phyloP scores from a whole-genome alignment of 371 early-diverging fungal species.

The Nosema granulosis region DNA sequence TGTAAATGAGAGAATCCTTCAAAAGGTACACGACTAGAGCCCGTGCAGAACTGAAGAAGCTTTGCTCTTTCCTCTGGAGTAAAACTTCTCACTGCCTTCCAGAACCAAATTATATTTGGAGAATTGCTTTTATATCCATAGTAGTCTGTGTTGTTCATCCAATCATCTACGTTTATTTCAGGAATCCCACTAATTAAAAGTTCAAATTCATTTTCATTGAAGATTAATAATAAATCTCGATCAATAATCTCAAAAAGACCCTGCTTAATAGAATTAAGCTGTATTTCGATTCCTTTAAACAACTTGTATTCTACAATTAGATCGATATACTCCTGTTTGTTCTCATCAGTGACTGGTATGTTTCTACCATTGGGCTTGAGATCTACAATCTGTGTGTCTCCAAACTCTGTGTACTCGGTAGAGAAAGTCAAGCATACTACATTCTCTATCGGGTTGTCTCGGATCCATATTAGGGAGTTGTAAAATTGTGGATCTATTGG shows the following conservation, averaged over 20 bases:
- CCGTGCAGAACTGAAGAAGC: conserved; percentile 90
- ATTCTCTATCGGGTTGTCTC: conserved; percentile 87
- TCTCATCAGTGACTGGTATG: conserved; percentile 83
- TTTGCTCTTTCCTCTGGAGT: conserved; percentile 91
- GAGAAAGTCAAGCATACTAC: conserved; percentile 86
- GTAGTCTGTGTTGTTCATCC: conserved; percentile 93
- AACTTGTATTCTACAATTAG: conserved; percentile 81
- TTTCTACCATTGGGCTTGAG: conserved; percentile 80
- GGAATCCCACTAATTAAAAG: conserved; percentile 90
- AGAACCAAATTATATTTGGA: conserved; percentile 92
- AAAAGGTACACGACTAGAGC: conserved; percentile 90
- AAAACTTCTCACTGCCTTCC: conserved; percentile 92
- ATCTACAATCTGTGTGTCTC: conserved; percentile 75
- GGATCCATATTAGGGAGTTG: conserved; percentile 90
- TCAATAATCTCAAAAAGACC: conserved; percentile 94
- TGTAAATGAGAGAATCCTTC: conserved; percentile 87
- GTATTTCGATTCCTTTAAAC: conserved; percentile 78
- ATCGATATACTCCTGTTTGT: conserved; percentile 88
- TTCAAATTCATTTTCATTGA: conserved; percentile 94
- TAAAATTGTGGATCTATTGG: conserved; percentile 89
- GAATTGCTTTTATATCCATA: conserved; percentile 77
- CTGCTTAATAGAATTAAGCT: conserved; percentile 79
- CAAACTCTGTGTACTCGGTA: conserved; percentile 84
- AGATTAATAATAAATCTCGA: conserved; percentile 77
- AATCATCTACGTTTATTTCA: conserved; percentile 95